phyloP scores from a whole-genome alignment of 2,329 filamentous ascomycete species.

The Exophiala oligosperma region DNA sequence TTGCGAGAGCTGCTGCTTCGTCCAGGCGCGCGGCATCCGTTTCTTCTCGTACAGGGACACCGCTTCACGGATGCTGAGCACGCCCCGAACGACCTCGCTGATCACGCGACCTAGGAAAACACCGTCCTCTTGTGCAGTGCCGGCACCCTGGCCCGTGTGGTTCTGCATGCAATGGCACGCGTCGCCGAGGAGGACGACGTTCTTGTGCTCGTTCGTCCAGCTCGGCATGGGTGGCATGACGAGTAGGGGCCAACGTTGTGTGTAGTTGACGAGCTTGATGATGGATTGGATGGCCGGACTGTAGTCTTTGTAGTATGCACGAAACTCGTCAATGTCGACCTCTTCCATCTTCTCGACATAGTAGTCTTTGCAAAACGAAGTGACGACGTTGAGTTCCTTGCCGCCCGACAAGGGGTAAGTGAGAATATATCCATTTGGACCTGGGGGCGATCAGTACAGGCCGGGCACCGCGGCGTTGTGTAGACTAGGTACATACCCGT shows the following conservation, averaged over 20 bases:
- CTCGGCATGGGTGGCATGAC: slow-evolving; percentile 42
- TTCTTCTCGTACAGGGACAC: slow-evolving; percentile 40
- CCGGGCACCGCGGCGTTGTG: neutral
- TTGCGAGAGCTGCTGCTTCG: slow-evolving; percentile 13
- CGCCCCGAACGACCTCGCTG: slow-evolving; percentile 35
- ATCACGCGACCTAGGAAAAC: slow-evolving; percentile 41
- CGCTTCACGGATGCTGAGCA: slow-evolving; percentile 35
- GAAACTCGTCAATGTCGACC: slow-evolving; percentile 43
- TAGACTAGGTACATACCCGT: slow-evolving; percentile 30
- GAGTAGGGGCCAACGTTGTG: slow-evolving; percentile 41
- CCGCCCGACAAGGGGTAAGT: slow-evolving; percentile 48
- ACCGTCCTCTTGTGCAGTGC: slow-evolving; percentile 46
- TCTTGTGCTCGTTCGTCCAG: slow-evolving; percentile 43
- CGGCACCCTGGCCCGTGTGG: slow-evolving; percentile 45
- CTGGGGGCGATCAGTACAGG: neutral
- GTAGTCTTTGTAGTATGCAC: slow-evolving; percentile 44
- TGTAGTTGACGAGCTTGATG: slow-evolving; percentile 11
- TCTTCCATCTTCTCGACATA: slow-evolving; percentile 37
- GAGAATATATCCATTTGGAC: slow-evolving; percentile 41
- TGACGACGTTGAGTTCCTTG: slow-evolving; percentile 47
- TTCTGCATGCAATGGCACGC: slow-evolving; percentile 45
- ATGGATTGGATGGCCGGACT: slow-evolving; percentile 43
- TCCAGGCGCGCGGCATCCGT: slow-evolving; percentile 43
- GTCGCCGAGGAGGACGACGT: slow-evolving; percentile 43
- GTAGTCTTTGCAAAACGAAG: slow-evolving; percentile 42